Conservation (phyloP, 768 basidiomycete species). For the Mycena alexandri region DNA sequence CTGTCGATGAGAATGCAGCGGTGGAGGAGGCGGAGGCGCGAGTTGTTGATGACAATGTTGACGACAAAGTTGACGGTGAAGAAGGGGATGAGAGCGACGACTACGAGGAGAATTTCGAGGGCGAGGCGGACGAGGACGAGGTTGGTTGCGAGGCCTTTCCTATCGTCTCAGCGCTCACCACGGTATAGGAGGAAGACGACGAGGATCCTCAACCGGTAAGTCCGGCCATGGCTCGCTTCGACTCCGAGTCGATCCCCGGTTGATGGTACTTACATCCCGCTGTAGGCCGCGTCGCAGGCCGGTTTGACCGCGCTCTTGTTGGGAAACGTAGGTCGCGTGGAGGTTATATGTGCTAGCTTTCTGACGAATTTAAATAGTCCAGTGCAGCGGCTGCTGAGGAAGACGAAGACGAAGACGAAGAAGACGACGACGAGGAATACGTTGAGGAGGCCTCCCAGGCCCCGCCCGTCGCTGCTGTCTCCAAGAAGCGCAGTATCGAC, state of each 20-base stretch:
- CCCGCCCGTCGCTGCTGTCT: slow-evolving; percentile 28
- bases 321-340: slow-evolving; percentile 43
- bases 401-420: slow-evolving; percentile 43
- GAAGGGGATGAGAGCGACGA: slow-evolving; percentile 24
- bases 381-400: slow-evolving; percentile 41
- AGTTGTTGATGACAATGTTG: background rate
- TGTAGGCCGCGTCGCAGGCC: slow-evolving; percentile 29
- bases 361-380: slow-evolving; percentile 38
- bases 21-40: background rate
- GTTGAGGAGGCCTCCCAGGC: slow-evolving; percentile 32
- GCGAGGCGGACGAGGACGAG: slow-evolving; percentile 5
- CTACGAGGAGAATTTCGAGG: slow-evolving; percentile 7
- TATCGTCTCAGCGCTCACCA: background rate
- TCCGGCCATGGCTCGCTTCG: slow-evolving; percentile 3
- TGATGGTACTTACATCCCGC: slow-evolving; percentile 3
- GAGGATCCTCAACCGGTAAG: slow-evolving; percentile 33
- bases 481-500: slow-evolving; percentile 53
- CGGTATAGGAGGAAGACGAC: slow-evolving; percentile 25
- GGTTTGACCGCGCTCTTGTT: slow-evolving; percentile 47
- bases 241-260: background rate
- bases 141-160: background rate
- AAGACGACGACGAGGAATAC: slow-evolving; percentile 47
- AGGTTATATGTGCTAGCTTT: background rate
- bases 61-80: background rate
- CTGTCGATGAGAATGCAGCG: slow-evolving; percentile 1